These are phyloP conservation scores for Phyllostachys edulis DNA, from an alignment of 176 grass and related monocot genomes.

Conservation along the genomic window DNA sequence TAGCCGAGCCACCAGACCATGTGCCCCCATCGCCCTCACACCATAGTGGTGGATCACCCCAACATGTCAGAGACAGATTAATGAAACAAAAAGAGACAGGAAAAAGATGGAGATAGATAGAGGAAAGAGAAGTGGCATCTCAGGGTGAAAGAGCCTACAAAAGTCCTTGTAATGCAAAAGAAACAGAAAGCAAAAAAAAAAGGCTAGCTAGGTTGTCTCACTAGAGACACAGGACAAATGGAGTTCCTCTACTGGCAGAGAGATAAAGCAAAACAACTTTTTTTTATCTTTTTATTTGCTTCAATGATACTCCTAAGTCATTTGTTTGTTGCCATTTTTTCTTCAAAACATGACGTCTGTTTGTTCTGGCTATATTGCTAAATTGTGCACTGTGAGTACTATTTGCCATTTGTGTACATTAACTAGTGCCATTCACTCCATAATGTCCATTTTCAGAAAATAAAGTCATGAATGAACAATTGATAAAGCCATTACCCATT, in stretches of 20 bases:
- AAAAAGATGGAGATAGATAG: conserved; percentile 34
- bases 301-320: conserved; percentile 43
- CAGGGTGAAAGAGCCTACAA: conserved; percentile 19
- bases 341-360: not conserved
- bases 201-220: conserved; percentile 55
- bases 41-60: conserved; percentile 52
- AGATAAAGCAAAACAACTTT: conserved; percentile 31
- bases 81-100: conserved; percentile 65
- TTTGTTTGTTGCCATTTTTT: conserved; percentile 6
- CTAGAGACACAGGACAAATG: conserved; percentile 59
- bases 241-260: conserved; percentile 11
- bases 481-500: not conserved
- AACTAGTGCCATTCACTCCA: not conserved
- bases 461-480: no score
- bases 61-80: conserved; percentile 49
- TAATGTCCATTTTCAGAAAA: not conserved
- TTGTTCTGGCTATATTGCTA: not conserved
- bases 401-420: not conserved
- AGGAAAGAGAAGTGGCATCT: conserved; percentile 39
- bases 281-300: conserved; percentile 39
- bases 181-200: conserved; percentile 21
- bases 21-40: conserved; percentile 59
- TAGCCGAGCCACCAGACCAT: conserved; percentile 55
- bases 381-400: not conserved
- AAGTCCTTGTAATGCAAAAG: conserved; percentile 33